Evolutionary conservation across 148 eudicot species (phyloP).

Genomic region (Heliosperma pusillum): DNA sequence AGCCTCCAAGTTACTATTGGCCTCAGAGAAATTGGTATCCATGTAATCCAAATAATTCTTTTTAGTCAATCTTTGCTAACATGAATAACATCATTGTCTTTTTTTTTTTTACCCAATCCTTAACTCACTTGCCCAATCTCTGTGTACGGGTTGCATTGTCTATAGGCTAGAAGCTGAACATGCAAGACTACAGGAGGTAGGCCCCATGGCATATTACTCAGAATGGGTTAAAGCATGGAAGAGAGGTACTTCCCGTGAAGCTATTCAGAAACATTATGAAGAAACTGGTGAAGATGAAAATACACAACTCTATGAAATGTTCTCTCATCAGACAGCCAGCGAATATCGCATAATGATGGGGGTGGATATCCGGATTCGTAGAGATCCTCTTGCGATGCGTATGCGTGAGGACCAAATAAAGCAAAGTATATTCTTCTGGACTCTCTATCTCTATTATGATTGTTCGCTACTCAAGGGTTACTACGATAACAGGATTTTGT

Average conservation of each 20-base stretch:
- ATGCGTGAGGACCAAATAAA: conserved; percentile 97
- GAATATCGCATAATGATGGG: conserved; percentile 99
- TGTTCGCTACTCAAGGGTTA: background rate
- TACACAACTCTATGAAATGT: conserved; percentile 88
- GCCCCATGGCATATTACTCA: conserved; percentile 91
- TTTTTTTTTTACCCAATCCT: background rate
- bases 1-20: background rate
- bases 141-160: conserved; percentile 11
- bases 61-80: background rate
- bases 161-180: conserved; percentile 76
- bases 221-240: conserved; percentile 98
- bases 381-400: conserved; percentile 98
- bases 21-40: conserved; percentile 9
- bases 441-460: conserved; percentile 2
- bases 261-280: conserved; percentile 91
- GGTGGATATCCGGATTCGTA: conserved; percentile 67
- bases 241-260: conserved; percentile 89
- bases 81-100: background rate
- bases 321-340: conserved; percentile 76
- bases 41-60: background rate
- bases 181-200: conserved; percentile 59
- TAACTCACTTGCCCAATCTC: background rate
- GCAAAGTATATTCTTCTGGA: conserved; percentile 56
- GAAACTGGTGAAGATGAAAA: conserved; percentile 99
- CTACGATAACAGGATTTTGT: background rate